Conservation (phyloP, 2,329 filamentous ascomycete genomes). For the Monosporascus cannonballus region DNA sequence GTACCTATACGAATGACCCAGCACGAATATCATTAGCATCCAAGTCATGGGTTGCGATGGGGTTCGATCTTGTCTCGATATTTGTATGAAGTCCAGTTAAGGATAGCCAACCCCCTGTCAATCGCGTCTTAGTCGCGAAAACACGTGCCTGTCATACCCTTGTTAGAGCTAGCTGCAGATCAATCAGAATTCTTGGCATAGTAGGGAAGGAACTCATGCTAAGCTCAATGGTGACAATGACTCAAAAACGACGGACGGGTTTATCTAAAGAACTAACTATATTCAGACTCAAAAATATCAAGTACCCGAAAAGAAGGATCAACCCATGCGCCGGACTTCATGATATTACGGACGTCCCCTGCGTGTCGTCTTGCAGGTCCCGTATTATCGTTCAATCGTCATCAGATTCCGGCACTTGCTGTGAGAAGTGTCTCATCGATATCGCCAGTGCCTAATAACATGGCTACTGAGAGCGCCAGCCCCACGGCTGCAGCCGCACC, state of each 20-base stretch:
- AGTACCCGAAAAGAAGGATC: not conserved
- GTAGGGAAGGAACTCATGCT: no score
- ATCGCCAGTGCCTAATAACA: slow-evolving; percentile 12
- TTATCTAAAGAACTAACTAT: no score
- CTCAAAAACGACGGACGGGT: no score
- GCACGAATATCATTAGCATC: no score
- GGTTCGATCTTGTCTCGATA: not conserved
- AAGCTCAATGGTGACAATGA: no score
- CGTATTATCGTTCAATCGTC: no score
- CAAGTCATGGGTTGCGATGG: not conserved
- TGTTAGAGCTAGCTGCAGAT: not conserved
- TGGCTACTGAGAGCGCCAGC: slow-evolving; percentile 17
- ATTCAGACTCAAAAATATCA: no score
- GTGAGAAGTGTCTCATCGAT: not conserved
- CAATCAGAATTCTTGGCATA: not conserved
- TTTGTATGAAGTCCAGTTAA: not conserved
- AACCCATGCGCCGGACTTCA: not conserved
- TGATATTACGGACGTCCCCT: not conserved
- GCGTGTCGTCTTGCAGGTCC: no score
- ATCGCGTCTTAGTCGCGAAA: not conserved
- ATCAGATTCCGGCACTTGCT: no score
- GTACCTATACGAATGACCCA: no score
- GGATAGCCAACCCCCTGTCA: not conserved
- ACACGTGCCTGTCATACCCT: not conserved
- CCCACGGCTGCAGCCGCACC: slow-evolving; percentile 11